phyloP scores from a whole-genome alignment of 768 basidiomycete genomes.

The Amyloporia xantha region DNA sequence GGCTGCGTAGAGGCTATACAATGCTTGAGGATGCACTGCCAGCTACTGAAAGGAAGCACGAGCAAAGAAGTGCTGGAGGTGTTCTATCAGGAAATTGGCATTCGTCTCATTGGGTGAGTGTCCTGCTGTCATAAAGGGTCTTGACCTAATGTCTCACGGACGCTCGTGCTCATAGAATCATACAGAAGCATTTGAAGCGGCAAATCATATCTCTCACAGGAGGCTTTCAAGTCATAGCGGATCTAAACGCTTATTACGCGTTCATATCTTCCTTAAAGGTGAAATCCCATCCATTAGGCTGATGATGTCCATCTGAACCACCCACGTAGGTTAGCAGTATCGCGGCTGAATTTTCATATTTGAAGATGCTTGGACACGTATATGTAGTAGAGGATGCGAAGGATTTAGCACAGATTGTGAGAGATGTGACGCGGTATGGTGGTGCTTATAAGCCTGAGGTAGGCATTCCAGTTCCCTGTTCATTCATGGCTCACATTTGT shows the following conservation, averaged over 20 bases:
- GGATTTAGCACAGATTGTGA: slow-evolving; percentile 91
- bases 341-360: slow-evolving; percentile 81
- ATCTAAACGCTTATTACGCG: slow-evolving; percentile 87
- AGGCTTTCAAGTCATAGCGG: slow-evolving; percentile 94
- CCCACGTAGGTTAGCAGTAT: slow-evolving; percentile 60
- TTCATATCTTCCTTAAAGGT: slow-evolving; percentile 88
- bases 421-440: slow-evolving; percentile 93
- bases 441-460: slow-evolving; percentile 91
- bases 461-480: background rate
- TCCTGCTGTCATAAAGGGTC: background rate
- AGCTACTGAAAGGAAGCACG: slow-evolving; percentile 86
- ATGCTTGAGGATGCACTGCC: slow-evolving; percentile 88
- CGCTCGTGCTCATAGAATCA: slow-evolving; percentile 65
- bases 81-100: slow-evolving; percentile 95
- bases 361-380: slow-evolving; percentile 97
- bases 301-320: background rate
- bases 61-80: slow-evolving; percentile 96
- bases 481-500: background rate
- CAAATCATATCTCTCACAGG: slow-evolving; percentile 94
- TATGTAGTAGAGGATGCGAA: slow-evolving; percentile 95
- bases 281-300: slow-evolving; percentile 2
- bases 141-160: background rate
- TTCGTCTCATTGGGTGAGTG: slow-evolving; percentile 43
- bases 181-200: slow-evolving; percentile 94
- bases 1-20: slow-evolving; percentile 88